Conservation (phyloP, 23 red algal species). For the Gracilaria vermiculophylla region DNA sequence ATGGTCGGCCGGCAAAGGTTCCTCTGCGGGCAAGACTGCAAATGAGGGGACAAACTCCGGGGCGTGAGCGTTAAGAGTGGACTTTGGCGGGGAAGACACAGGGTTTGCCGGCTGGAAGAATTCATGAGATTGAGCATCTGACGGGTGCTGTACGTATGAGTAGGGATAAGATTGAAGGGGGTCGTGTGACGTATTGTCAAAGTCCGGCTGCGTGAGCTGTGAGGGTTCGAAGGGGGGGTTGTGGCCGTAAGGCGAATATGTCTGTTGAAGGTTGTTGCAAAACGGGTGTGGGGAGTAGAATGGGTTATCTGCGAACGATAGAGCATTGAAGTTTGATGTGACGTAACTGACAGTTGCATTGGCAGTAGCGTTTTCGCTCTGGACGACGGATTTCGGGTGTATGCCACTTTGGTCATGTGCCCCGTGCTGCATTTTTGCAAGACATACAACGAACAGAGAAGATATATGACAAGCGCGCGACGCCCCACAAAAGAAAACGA, state of each 20-base stretch:
- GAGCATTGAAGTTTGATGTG: neutral
- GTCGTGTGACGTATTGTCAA: neutral
- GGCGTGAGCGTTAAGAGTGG: conserved; percentile 41
- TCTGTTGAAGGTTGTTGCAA: neutral
- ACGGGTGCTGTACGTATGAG: neutral
- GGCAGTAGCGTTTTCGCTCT: neutral
- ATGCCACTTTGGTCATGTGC: conserved; percentile 26
- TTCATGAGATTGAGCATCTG: neutral
- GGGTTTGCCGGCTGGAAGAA: neutral
- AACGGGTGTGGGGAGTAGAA: neutral
- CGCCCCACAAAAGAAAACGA: neutral
- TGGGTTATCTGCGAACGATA: neutral
- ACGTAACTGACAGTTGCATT: neutral
- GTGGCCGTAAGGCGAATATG: neutral
- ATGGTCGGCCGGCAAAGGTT: neutral
- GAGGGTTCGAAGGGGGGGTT: neutral
- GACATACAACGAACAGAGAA: neutral
- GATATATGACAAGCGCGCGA: neutral
- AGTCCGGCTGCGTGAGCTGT: neutral
- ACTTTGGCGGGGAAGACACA: neutral
- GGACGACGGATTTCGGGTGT: neutral
- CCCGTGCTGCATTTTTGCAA: conserved; percentile 1
- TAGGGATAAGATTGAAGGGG: neutral
- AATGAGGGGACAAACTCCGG: conserved; percentile 68
- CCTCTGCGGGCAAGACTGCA: conserved; percentile 22